A percentile compares a stretch with the other conserved stretches of the same genome.
Conservation (phyloP, 371 early-diverging fungal genomes). For the Encephalitozoon hellem region DNA sequence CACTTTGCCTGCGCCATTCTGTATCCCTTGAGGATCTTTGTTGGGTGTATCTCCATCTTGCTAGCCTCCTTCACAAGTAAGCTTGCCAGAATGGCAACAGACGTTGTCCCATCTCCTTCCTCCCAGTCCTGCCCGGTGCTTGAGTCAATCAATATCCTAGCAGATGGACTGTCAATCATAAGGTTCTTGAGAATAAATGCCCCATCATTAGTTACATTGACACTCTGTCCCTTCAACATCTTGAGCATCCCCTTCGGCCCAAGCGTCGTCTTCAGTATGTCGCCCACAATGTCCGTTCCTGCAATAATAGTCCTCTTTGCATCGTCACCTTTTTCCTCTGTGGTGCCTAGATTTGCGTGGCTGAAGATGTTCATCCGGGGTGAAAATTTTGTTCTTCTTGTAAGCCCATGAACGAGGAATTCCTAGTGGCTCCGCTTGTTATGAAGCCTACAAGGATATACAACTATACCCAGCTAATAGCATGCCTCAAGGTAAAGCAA, state of each 20-base stretch:
- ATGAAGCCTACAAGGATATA: conserved; percentile 28
- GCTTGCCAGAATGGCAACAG: conserved; percentile 90
- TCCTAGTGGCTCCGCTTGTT: conserved; percentile 23
- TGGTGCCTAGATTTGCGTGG: conserved; percentile 52
- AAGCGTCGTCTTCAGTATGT: conserved; percentile 75
- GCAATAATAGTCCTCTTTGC: conserved; percentile 68
- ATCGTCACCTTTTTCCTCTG: conserved; percentile 58
- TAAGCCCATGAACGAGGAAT: conserved; percentile 24
- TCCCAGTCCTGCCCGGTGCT: conserved; percentile 98
- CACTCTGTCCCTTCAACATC: conserved; percentile 70
- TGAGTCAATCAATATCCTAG: conserved; percentile 80
- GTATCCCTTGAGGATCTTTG: conserved; percentile 90
- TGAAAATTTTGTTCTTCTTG: conserved; percentile 23
- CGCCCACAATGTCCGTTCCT: conserved; percentile 87
- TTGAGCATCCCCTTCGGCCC: conserved; percentile 76
- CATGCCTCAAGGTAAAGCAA: conserved; percentile 35
- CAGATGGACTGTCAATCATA: conserved; percentile 88
- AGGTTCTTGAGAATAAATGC: conserved; percentile 97
- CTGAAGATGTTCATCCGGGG: conserved; percentile 48
- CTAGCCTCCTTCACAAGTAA: conserved; percentile 91
- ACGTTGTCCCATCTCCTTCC: conserved; percentile 99
- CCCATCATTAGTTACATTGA: conserved; percentile 96
- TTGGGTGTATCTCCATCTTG: conserved; percentile 87
- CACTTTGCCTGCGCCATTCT: conserved; percentile 78
- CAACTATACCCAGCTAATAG: conserved; percentile 45